Evolutionary conservation across 305 asterid genomes (phyloP).

Genomic region (Rubia peregrina): DNA sequence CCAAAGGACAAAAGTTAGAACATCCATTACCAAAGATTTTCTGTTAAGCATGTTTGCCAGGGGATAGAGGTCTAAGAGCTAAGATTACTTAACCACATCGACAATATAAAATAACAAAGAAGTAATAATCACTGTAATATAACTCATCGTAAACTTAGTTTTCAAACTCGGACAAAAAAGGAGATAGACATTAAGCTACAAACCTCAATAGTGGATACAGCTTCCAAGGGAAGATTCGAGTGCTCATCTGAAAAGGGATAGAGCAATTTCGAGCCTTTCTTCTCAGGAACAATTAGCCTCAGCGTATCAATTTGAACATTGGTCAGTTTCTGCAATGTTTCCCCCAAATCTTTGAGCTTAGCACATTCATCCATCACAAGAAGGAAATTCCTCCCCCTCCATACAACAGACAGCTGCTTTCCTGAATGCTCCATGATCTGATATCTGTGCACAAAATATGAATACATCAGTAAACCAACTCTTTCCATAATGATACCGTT

Average conservation of each 20-base stretch:
- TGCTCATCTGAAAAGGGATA: slow-evolving; percentile 82
- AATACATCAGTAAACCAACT: not conserved
- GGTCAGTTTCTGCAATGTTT: slow-evolving; percentile 56
- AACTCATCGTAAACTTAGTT: not conserved
- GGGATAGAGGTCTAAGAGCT: slow-evolving; percentile 2
- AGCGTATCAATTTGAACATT: slow-evolving; percentile 59
- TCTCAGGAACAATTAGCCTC: slow-evolving; percentile 58
- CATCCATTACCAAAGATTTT: not conserved
- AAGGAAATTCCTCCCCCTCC: slow-evolving; percentile 62
- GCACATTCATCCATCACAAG: slow-evolving; percentile 46
- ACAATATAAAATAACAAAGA: not conserved
- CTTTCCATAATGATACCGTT: not conserved
- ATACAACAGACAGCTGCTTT: slow-evolving; percentile 37
- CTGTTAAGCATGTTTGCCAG: not conserved
- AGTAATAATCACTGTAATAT: not conserved
- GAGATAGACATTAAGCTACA: not conserved
- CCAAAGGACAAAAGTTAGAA: not conserved
- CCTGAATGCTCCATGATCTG: slow-evolving; percentile 44
- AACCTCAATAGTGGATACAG: slow-evolving; percentile 53
- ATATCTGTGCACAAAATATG: slow-evolving; percentile 23
- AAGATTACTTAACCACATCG: slow-evolving; percentile 2
- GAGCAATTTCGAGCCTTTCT: slow-evolving; percentile 53
- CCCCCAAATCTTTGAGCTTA: slow-evolving; percentile 71
- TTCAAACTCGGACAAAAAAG: not conserved
- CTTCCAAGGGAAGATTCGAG: slow-evolving; percentile 46